These are phyloP conservation scores for Phellinidium pouzarii DNA, from an alignment of 1,284 basidiomycete species.

Conservation along the genomic window DNA sequence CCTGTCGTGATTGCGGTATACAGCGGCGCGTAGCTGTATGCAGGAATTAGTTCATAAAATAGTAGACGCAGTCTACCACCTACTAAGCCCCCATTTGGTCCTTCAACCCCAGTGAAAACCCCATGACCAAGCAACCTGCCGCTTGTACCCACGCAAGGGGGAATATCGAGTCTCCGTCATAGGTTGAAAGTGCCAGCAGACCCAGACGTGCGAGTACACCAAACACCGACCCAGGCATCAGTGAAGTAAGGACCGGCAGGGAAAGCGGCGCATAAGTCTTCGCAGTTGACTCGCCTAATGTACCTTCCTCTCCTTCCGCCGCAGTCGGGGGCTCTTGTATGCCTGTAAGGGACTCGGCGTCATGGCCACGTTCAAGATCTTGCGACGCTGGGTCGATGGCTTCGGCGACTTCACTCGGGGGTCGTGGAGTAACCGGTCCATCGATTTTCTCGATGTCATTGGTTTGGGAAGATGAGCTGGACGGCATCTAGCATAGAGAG, in stretches of 20 bases:
- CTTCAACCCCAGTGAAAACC: conserved; percentile 63
- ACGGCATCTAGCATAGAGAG: no score
- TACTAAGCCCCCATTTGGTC: conserved; percentile 70
- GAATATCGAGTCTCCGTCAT: conserved; percentile 73
- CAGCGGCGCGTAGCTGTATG: conserved; percentile 72
- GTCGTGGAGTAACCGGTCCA: neutral
- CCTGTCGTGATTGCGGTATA: conserved; percentile 89
- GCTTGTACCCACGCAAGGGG: conserved; percentile 85
- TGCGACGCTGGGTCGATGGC: conserved; percentile 9
- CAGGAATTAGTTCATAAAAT: conserved; percentile 9
- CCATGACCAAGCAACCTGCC: conserved; percentile 91
- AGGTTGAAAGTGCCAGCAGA: conserved; percentile 61
- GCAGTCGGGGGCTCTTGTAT: conserved; percentile 48
- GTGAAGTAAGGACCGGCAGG: conserved; percentile 56
- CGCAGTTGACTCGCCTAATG: conserved; percentile 22
- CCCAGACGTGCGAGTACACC: conserved; percentile 78
- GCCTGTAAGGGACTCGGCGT: conserved; percentile 38
- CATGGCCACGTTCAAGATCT: conserved; percentile 28
- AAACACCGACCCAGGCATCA: conserved; percentile 72
- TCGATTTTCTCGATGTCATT: neutral
- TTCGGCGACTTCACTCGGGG: conserved; percentile 2
- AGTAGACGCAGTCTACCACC: conserved; percentile 25
- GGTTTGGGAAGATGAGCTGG: neutral
- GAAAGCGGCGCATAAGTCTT: conserved; percentile 56
- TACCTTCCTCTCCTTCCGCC: conserved; percentile 25